Base-by-base conservation (phyloP, 768 basidiomycete genomes). In the Phylloporus sp. region DNA sequence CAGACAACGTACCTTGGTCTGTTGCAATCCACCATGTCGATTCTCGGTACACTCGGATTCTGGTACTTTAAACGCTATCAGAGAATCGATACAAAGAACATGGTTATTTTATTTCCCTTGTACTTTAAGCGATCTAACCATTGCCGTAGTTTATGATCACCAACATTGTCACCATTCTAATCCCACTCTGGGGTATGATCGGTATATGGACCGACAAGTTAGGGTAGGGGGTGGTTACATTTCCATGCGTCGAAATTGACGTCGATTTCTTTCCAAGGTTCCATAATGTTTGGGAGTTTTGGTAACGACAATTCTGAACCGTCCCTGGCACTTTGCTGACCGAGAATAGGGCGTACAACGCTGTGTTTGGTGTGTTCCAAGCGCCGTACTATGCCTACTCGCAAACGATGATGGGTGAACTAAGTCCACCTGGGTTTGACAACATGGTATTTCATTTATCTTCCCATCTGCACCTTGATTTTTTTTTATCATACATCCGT, bases 271-370 rank as follows among this genome's bases (percentile, higher is more conserved):
- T 16, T 20, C 32, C 8, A 34, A 82, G 80, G 2, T 90, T 88
- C 70, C 89, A 91, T 63, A 88, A 90, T 52, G 78, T 60, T 13
- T 91, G 90, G 89, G 91, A 93, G 59, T 93, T 93, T 70, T 95
- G 91, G 88, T 85, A 59, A 44, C 2, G 18, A 3, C 36, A n/a
- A n/a, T 39, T 47, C 23, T 16, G 42, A 35, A 16, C 23, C 13
- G 1, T 29, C 28, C 6, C 16, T 23, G 1, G 2, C 5, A 13
- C 2, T 22, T 32, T 27, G 12, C 56, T 55, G 26, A 52, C 36
- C 39, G 2, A 45, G 35, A 35, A 22, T 53, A 86, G 85, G 84
- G 82, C 80, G 5, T 92, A 91, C 70, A 91, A 90, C 52, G 74
- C 89, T 44, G 68, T 91, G 3, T 88, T 86, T 58, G 88, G 89